phyloP scores from a whole-genome alignment of 1,284 basidiomycete genomes.

The Irpex rosettiformis region DNA sequence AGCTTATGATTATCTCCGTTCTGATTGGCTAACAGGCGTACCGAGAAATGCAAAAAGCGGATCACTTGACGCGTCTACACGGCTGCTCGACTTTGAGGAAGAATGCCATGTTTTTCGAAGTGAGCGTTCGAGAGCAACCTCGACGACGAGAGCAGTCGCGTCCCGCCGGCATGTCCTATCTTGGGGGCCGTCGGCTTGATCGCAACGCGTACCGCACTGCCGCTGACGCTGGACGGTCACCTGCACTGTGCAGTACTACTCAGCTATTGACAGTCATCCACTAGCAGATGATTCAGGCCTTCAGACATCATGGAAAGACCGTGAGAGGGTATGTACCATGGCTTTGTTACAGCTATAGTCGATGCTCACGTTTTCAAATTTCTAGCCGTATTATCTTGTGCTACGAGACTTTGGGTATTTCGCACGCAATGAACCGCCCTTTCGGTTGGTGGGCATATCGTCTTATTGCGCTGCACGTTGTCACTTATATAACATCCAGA shows the following conservation, averaged over 20 bases:
- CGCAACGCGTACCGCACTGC: too few species aligned
- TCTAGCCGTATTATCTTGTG: background rate
- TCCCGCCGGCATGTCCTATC: background rate
- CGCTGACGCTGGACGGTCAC: too few species aligned
- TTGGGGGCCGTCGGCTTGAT: background rate
- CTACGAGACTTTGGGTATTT: background rate
- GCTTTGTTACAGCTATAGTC: background rate
- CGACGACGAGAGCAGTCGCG: background rate
- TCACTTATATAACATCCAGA: background rate
- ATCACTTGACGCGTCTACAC: background rate
- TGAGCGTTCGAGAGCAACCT: background rate
- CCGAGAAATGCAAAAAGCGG: too few species aligned
- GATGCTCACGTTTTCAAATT: background rate
- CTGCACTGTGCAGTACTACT: too few species aligned
- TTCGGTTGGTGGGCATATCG: background rate
- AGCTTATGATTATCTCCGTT: too few species aligned
- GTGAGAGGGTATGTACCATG: too few species aligned
- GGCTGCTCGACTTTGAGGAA: background rate
- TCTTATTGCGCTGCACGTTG: background rate
- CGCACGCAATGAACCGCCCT: background rate
- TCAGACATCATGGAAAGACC: too few species aligned
- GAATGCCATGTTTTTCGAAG: background rate
- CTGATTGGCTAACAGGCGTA: too few species aligned
- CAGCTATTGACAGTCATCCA: too few species aligned
- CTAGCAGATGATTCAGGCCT: too few species aligned